A percentile compares a stretch with the other conserved stretches of the same genome.
Conservation (phyloP, 2,329 filamentous ascomycete genomes). For the Aureobasidium sp. region DNA sequence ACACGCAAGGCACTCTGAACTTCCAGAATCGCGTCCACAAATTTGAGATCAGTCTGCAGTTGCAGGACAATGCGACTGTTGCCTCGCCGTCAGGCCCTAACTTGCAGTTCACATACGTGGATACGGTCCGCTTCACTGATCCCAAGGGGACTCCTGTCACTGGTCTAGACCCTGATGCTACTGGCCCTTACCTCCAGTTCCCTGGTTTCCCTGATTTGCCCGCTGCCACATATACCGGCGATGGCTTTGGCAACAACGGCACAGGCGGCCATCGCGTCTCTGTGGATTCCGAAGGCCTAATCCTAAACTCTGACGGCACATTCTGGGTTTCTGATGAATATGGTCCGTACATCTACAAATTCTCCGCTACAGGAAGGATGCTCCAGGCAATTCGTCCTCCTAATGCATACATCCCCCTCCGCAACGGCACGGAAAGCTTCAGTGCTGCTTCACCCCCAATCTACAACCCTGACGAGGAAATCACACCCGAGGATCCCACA, state of each 20-base stretch:
- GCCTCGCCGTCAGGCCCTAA: slow-evolving; percentile 51
- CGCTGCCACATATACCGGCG: slow-evolving; percentile 53
- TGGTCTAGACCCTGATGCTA: slow-evolving; percentile 53
- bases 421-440: slow-evolving; percentile 55
- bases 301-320: slow-evolving; percentile 49
- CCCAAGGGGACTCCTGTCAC: slow-evolving; percentile 55
- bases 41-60: slow-evolving; percentile 52
- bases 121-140: slow-evolving; percentile 57
- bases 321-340: slow-evolving; percentile 68
- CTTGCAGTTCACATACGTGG: slow-evolving; percentile 52
- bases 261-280: slow-evolving; percentile 51
- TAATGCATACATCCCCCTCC: slow-evolving; percentile 53
- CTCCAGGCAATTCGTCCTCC: slow-evolving; percentile 56
- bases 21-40: slow-evolving; percentile 62
- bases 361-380: slow-evolving; percentile 51
- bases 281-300: slow-evolving; percentile 60
- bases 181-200: slow-evolving; percentile 44
- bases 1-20: slow-evolving; percentile 62
- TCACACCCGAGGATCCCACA: slow-evolving; percentile 49
- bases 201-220: slow-evolving; percentile 55
- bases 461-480: slow-evolving; percentile 44
- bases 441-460: slow-evolving; percentile 55
- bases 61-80: slow-evolving; percentile 43
- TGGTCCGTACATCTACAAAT: slow-evolving; percentile 62
- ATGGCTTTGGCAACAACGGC: slow-evolving; percentile 58